These are phyloP conservation scores for Volvariella volvacea DNA, from an alignment of 1,284 basidiomycete species.

Conservation along the genomic window DNA sequence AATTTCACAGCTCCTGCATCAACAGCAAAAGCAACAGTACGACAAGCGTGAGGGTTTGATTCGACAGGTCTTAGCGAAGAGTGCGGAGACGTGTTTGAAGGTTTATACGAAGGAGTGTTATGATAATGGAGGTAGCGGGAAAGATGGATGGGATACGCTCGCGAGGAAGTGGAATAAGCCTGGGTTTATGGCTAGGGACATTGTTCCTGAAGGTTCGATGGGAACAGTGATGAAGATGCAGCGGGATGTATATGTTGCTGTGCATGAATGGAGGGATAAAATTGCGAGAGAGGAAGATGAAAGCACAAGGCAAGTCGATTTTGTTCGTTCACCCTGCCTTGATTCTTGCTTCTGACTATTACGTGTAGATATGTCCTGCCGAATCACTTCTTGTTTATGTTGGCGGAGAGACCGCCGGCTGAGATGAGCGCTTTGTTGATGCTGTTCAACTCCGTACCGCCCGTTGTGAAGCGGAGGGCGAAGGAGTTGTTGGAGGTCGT, in stretches of 20 bases:
- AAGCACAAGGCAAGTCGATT: constrained; percentile 66
- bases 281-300: constrained; percentile 86
- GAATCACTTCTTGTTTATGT: constrained; percentile 63
- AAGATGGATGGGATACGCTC: constrained; percentile 70
- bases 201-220: constrained; percentile 15
- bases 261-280: constrained; percentile 85
- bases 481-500: constrained; percentile 62
- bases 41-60: neutral
- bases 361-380: constrained; percentile 59
- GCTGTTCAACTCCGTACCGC: constrained; percentile 52
- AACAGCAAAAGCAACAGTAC: neutral
- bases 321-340: too few species aligned
- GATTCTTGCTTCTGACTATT: constrained; percentile 3
- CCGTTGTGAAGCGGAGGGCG: constrained; percentile 49
- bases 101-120: constrained; percentile 65
- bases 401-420: constrained; percentile 62
- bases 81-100: constrained; percentile 67
- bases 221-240: constrained; percentile 26
- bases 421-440: constrained; percentile 52
- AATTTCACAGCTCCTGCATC: constrained; percentile 21
- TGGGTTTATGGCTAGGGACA: constrained; percentile 34
- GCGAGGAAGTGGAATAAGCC: constrained; percentile 77
- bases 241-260: constrained; percentile 58
- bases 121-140: constrained; percentile 62
- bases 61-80: constrained; percentile 55